Conservation (phyloP, 2,329 filamentous ascomycete genomes). For the Myotisia sp. region DNA sequence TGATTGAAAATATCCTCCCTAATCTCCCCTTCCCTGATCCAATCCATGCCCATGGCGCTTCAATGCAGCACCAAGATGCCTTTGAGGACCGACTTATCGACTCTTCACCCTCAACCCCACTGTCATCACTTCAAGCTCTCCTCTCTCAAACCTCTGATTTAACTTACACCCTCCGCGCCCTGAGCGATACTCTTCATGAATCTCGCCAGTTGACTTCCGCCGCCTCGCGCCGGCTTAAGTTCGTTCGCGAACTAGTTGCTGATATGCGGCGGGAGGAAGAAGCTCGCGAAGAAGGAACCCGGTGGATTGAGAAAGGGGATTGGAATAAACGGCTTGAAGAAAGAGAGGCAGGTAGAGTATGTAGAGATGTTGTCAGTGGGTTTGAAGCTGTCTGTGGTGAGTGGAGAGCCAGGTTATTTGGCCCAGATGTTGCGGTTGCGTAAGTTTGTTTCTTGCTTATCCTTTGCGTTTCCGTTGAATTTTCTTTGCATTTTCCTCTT, state of each 20-base stretch:
- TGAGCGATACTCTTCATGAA: slow-evolving; percentile 90
- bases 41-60: too few relatives aligned
- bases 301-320: slow-evolving; percentile 66
- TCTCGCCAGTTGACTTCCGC: slow-evolving; percentile 73
- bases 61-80: slow-evolving; percentile 16
- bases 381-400: slow-evolving; percentile 83
- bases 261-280: slow-evolving; percentile 78
- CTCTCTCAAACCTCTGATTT: slow-evolving; percentile 59
- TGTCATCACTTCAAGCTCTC: slow-evolving; percentile 53
- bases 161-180: slow-evolving; percentile 64
- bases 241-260: slow-evolving; percentile 68
- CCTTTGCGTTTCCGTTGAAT: neutral
- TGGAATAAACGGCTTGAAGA: slow-evolving; percentile 66
- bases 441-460: slow-evolving; percentile 3
- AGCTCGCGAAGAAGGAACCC: slow-evolving; percentile 63
- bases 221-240: slow-evolving; percentile 64
- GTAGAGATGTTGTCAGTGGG: slow-evolving; percentile 74
- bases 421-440: slow-evolving; percentile 19
- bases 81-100: slow-evolving; percentile 16
- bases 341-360: slow-evolving; percentile 70
- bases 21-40: slow-evolving; percentile 36
- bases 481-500: neutral
- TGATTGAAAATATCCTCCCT: slow-evolving; percentile 40
- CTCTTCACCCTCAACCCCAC: slow-evolving; percentile 29
- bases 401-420: slow-evolving; percentile 64